phyloP scores from a whole-genome alignment of 2,329 filamentous ascomycete genomes.

The Zymoseptoria brevis region DNA sequence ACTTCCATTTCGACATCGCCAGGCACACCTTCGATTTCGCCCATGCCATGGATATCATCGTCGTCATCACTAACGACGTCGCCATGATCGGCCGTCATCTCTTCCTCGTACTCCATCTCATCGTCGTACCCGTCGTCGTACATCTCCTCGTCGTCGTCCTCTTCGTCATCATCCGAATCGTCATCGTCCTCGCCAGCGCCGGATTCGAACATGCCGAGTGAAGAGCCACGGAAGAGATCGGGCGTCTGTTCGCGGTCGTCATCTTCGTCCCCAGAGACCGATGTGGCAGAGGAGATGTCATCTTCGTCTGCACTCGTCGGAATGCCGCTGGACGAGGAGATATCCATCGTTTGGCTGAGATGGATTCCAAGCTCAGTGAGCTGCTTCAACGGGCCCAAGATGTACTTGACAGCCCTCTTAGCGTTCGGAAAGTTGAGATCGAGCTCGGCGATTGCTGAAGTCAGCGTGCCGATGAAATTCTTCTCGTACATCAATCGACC shows the following conservation, averaged over 20 bases:
- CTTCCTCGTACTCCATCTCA: slow-evolving; percentile 89
- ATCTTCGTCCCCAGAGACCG: slow-evolving; percentile 66
- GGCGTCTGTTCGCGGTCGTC: slow-evolving; percentile 76
- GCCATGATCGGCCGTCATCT: slow-evolving; percentile 71
- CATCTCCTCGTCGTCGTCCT: slow-evolving; percentile 77
- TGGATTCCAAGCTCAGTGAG: slow-evolving; percentile 81
- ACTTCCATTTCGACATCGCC: slow-evolving; percentile 61
- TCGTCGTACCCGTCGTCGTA: slow-evolving; percentile 83
- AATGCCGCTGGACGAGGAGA: slow-evolving; percentile 50
- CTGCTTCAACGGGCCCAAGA: slow-evolving; percentile 78
- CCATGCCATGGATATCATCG: slow-evolving; percentile 74
- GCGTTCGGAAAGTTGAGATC: slow-evolving; percentile 91
- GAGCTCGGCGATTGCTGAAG: slow-evolving; percentile 86
- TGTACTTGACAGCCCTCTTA: slow-evolving; percentile 92
- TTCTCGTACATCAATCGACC: slow-evolving; percentile 98
- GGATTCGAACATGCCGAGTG: slow-evolving; percentile 87
- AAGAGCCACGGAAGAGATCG: slow-evolving; percentile 92
- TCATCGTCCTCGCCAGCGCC: slow-evolving; percentile 74
- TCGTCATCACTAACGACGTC: slow-evolving; percentile 87
- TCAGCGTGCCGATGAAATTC: slow-evolving; percentile 82
- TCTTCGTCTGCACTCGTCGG: slow-evolving; percentile 67
- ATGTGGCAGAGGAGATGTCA: slow-evolving; percentile 79
- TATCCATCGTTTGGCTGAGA: slow-evolving; percentile 72
- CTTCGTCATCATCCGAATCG: slow-evolving; percentile 49
- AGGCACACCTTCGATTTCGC: slow-evolving; percentile 56